phyloP scores from a whole-genome alignment of 805 yeast genomes.

The Myxozyma nipponensis region DNA sequence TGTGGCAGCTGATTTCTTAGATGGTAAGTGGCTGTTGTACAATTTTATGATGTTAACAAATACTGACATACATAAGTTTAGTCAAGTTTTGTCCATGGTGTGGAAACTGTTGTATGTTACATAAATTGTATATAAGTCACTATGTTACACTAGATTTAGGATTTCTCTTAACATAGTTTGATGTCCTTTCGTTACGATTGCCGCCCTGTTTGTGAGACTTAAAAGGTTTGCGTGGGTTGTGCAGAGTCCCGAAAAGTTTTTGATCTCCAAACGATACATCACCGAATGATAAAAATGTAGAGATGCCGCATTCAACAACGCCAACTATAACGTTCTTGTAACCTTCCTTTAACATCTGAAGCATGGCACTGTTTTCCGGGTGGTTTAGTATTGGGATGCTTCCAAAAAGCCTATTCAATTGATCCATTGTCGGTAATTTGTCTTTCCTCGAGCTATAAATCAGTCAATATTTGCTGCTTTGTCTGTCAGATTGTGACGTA shows the following conservation, averaged over 20 bases:
- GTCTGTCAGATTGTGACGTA: constrained; percentile 1
- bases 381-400: constrained; percentile 24
- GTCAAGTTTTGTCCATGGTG: too few species aligned
- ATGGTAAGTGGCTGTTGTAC: constrained; percentile 36
- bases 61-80: neutral
- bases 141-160: too few species aligned
- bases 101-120: too few species aligned
- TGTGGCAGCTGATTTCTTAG: constrained; percentile 89
- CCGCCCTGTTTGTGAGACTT: constrained; percentile 1
- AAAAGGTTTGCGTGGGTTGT: neutral
- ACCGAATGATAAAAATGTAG: constrained; percentile 51
- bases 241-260: constrained; percentile 1
- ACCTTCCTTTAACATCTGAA: constrained; percentile 50
- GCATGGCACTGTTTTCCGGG: neutral
- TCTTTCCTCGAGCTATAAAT: constrained; percentile 32
- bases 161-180: neutral
- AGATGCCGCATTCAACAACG: constrained; percentile 67
- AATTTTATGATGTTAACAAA: neutral
- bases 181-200: neutral
- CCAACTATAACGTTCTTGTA: constrained; percentile 58
- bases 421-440: constrained; percentile 36
- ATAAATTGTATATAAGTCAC: too few species aligned
- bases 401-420: constrained; percentile 37
- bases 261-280: constrained; percentile 35
- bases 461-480: neutral